Conservation (phyloP, 2,329 filamentous ascomycete genomes). For the Fusarium palustre region DNA sequence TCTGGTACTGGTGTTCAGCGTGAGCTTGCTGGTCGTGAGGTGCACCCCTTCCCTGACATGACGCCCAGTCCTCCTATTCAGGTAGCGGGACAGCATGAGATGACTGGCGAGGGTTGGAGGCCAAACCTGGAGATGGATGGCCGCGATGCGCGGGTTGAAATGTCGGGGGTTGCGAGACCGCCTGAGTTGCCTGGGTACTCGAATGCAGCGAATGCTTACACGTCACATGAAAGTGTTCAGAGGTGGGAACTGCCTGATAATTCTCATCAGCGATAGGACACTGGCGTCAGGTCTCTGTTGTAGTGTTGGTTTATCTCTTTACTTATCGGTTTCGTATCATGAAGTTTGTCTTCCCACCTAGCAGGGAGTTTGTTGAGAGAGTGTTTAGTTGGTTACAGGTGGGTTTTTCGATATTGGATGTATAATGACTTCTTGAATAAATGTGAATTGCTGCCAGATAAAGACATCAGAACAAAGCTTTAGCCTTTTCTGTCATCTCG, state of each 20-base stretch:
- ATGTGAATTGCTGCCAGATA: neutral
- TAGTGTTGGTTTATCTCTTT: neutral
- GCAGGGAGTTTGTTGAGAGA: neutral
- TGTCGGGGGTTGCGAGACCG: constrained; percentile 31
- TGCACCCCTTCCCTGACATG: constrained; percentile 25
- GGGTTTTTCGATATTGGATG: neutral
- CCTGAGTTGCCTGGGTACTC: constrained; percentile 33
- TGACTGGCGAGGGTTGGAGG: constrained; percentile 33
- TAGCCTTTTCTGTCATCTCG: neutral
- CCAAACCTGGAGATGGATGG: constrained; percentile 41
- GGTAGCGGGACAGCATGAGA: constrained; percentile 41
- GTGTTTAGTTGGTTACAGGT: neutral
- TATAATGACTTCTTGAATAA: neutral
- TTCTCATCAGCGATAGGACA: constrained; percentile 9
- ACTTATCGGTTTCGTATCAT: fast-evolving
- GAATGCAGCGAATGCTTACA: constrained; percentile 31
- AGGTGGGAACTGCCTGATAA: constrained; percentile 45
- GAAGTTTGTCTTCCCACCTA: neutral
- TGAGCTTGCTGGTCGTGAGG: constrained; percentile 33
- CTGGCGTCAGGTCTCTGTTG: fast-evolving
- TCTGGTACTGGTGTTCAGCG: constrained; percentile 25
- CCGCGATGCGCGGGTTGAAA: constrained; percentile 32
- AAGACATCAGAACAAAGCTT: neutral
- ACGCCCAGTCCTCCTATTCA: constrained; percentile 34
- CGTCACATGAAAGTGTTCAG: constrained; percentile 15